Conservation (phyloP, 257 asterid species). For the Fraxinus cuspidata region DNA sequence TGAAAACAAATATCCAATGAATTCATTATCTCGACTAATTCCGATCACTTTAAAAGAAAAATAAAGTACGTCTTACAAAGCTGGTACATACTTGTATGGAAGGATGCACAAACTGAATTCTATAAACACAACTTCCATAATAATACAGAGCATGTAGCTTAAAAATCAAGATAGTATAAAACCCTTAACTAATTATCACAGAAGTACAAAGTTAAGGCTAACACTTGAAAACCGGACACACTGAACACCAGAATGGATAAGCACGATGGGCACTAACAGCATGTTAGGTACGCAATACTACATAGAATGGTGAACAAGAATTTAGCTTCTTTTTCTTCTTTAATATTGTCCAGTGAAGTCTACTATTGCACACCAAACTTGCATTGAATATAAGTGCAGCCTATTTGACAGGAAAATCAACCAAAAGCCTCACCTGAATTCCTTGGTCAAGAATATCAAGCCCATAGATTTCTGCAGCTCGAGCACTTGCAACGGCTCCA, state of each 20-base stretch:
- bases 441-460: conserved; percentile 78
- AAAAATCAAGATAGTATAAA: not conserved
- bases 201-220: not conserved
- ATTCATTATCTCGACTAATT: not conserved
- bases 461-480: conserved; percentile 89
- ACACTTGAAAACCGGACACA: not conserved
- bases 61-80: not conserved
- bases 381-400: not conserved
- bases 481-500: conserved; percentile 85
- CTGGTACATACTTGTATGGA: not conserved
- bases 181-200: not conserved
- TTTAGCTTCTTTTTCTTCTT: not conserved
- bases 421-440: conserved; percentile 62
- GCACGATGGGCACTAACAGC: not conserved
- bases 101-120: not conserved
- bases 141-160: not conserved
- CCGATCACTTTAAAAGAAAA: not conserved
- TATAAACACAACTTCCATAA: not conserved
- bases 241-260: not conserved
- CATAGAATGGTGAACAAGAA: not conserved
- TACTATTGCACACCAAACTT: not conserved
- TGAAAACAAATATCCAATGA: not conserved
- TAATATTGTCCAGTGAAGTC: too few relatives aligned
- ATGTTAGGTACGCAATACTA: not conserved
- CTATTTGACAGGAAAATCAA: conserved; percentile 5